Percentiles rank a stretch among this genome's conserved stretches.
phyloP scores from a whole-genome alignment of 768 basidiomycete species.

The Daedaleopsis sinensis region DNA sequence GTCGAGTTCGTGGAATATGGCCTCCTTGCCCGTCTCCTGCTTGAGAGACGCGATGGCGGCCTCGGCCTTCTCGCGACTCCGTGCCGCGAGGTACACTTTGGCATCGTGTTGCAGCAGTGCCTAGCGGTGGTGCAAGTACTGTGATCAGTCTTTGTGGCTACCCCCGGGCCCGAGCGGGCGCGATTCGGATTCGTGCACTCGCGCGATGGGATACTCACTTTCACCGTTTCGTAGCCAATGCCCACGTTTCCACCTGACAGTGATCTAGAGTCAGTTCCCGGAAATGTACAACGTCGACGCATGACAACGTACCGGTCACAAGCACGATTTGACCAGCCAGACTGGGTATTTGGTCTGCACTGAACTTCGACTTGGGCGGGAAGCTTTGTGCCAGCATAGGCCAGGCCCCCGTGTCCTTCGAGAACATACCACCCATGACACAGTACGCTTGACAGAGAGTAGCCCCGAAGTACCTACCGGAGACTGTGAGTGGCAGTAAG shows the following conservation, averaged over 20 bases:
- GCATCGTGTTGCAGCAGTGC: conserved; percentile 60
- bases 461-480: too few species aligned
- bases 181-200: too few species aligned
- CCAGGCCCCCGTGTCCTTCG: conserved; percentile 23
- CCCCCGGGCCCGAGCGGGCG: too few species aligned
- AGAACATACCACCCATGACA: not conserved
- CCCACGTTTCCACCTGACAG: too few species aligned
- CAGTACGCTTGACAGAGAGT: not conserved
- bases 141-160: not conserved
- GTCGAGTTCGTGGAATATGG: conserved; percentile 49
- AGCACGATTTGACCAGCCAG: conserved; percentile 36
- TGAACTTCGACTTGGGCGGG: conserved; percentile 29
- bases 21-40: conserved; percentile 43
- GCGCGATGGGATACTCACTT: not conserved
- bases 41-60: conserved; percentile 57
- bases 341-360: conserved; percentile 50
- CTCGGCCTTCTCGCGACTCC: conserved; percentile 48
- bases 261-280: too few species aligned
- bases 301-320: conserved; percentile 37
- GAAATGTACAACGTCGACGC: too few species aligned
- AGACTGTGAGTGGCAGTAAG: too few species aligned
- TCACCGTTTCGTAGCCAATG: conserved; percentile 60
- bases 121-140: conserved; percentile 32
- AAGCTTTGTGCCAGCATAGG: conserved; percentile 51
- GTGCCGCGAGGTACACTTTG: conserved; percentile 64